These are phyloP conservation scores for Trichophaea hybrida DNA, from an alignment of 2,329 filamentous ascomycete genomes.

Conservation along the genomic window DNA sequence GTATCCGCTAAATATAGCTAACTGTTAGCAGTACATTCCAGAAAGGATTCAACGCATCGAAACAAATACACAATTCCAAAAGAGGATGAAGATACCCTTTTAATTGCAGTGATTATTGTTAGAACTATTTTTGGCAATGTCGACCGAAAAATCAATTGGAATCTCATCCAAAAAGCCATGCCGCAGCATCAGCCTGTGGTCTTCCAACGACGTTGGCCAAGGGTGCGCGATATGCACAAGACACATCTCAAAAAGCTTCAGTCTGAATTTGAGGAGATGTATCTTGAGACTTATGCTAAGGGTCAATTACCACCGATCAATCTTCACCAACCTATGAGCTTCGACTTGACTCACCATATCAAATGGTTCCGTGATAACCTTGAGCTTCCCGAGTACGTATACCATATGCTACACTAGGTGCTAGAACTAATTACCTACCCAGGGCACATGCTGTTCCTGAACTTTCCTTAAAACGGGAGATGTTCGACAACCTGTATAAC, in stretches of 20 bases:
- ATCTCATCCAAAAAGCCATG: conserved; percentile 42
- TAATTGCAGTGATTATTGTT: conserved; percentile 45
- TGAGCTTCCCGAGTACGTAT: conserved; percentile 21
- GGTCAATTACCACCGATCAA: conserved; percentile 48
- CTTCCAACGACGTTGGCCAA: conserved; percentile 43
- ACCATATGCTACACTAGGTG: not conserved
- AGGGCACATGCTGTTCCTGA: conserved; percentile 21
- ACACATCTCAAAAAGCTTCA: conserved; percentile 44
- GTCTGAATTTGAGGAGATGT: conserved; percentile 49
- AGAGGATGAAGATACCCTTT: conserved; percentile 35
- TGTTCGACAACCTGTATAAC: conserved; percentile 20
- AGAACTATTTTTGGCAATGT: conserved; percentile 46
- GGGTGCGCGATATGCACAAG: conserved; percentile 38
- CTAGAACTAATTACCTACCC: conserved; percentile 6
- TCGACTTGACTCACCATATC: conserved; percentile 54
- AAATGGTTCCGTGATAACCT: conserved; percentile 47
- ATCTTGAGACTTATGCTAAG: conserved; percentile 50
- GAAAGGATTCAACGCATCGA: conserved; percentile 1
- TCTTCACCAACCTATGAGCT: conserved; percentile 47
- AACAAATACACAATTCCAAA: conserved; percentile 22
- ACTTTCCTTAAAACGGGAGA: conserved; percentile 15
- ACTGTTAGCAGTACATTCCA: not conserved
- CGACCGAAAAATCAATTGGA: conserved; percentile 47
- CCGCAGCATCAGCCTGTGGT: conserved; percentile 40
- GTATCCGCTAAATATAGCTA: not conserved